A percentile compares a stretch with the other conserved stretches of the same genome.
phyloP scores from a whole-genome alignment of 1,284 basidiomycete genomes.

The Marasmius sp. region DNA sequence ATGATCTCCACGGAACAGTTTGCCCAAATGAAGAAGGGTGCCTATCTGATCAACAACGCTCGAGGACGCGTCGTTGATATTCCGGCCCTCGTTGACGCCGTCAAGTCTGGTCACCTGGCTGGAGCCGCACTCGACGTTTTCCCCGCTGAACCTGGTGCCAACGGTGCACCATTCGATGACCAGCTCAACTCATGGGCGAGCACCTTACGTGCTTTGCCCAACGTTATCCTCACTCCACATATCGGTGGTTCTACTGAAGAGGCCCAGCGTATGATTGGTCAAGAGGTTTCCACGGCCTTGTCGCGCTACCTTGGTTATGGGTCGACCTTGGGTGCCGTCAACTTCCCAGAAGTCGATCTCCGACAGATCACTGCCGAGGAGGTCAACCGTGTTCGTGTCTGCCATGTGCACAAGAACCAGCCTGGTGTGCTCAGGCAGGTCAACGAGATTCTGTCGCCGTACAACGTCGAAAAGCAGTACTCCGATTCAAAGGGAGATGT shows the following conservation, averaged over 20 bases:
- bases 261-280: constrained; percentile 96
- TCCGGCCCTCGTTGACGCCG: constrained; percentile 80
- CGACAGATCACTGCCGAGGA: constrained; percentile 89
- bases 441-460: constrained; percentile 90
- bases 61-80: constrained; percentile 96
- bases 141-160: constrained; percentile 89
- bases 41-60: constrained; percentile 98
- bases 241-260: constrained; percentile 99
- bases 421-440: constrained; percentile 95
- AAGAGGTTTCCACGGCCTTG: constrained; percentile 88
- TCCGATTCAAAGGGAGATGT: constrained; percentile 95
- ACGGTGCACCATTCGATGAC: constrained; percentile 87
- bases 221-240: constrained; percentile 96
- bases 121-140: constrained; percentile 96
- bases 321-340: constrained; percentile 89
- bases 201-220: constrained; percentile 72
- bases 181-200: constrained; percentile 82
- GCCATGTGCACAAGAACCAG: constrained; percentile 96
- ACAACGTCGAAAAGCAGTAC: constrained; percentile 99
- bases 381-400: constrained; percentile 82
- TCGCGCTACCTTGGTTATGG: constrained; percentile 93
- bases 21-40: constrained; percentile 90
- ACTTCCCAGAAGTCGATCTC: constrained; percentile 98
- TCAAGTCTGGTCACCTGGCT: constrained; percentile 85
- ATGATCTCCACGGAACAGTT: constrained; percentile 86